A percentile compares a stretch with the other conserved stretches of the same genome.
Evolutionary conservation across 192 early-diverging fungal genomes (phyloP).

Genomic region (Backusella westeae): DNA sequence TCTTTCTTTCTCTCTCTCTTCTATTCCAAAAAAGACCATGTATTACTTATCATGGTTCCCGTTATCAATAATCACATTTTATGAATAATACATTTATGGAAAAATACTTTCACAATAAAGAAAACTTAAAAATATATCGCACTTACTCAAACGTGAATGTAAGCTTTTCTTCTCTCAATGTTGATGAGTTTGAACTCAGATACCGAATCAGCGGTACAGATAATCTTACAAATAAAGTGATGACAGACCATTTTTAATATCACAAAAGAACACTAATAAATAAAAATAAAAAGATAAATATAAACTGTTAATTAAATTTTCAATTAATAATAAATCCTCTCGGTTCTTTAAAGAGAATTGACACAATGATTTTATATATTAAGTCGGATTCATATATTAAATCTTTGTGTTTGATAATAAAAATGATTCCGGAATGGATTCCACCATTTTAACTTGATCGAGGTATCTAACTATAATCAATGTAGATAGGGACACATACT

Average conservation of each 20-base stretch:
- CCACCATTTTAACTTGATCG: no score
- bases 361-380: background rate
- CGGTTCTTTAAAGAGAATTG: background rate
- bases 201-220: background rate
- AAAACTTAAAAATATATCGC: background rate
- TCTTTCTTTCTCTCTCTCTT: no score
- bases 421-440: no score
- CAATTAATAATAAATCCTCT: background rate
- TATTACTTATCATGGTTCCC: no score
- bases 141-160: background rate
- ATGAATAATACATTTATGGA: background rate
- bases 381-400: background rate
- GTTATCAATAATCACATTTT: background rate
- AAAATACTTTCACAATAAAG: background rate
- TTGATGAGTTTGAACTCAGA: background rate
- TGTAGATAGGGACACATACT: no score
- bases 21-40: no score
- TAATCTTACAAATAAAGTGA: background rate
- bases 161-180: background rate
- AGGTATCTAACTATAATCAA: no score
- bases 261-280: background rate
- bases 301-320: background rate
- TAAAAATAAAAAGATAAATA: background rate
- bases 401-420: no score
- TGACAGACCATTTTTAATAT: background rate